Conservation (phyloP, 169 alveolate genomes). For the Cytauxzoon felis region DNA sequence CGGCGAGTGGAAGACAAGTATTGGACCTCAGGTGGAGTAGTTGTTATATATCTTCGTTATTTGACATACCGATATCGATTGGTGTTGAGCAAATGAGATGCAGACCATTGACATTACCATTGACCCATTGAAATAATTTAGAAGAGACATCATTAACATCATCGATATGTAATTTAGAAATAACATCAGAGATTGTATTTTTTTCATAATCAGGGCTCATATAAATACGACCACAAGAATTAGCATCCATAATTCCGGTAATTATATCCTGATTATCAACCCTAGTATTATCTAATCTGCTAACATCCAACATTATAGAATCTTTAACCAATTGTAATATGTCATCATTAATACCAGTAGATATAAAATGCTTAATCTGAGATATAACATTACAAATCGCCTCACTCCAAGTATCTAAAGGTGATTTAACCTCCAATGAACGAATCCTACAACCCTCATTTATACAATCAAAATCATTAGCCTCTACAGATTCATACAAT, state of each 20-base stretch:
- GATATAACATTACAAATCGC: constrained; percentile 39
- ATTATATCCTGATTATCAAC: constrained; percentile 49
- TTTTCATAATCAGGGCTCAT: constrained; percentile 58
- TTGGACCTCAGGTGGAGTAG: no score
- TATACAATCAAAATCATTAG: constrained; percentile 59
- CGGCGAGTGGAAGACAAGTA: no score
- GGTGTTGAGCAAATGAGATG: constrained; percentile 44
- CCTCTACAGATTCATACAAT: constrained; percentile 16
- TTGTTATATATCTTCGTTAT: no score
- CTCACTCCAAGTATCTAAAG: constrained; percentile 33
- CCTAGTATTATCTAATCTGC: constrained; percentile 7
- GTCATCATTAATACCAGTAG: constrained; percentile 25
- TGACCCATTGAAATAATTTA: constrained; percentile 18
- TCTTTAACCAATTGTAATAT: constrained; percentile 44
- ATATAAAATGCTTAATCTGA: constrained; percentile 19
- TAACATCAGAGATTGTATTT: constrained; percentile 43
- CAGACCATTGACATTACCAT: constrained; percentile 17
- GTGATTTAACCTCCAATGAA: constrained; percentile 45
- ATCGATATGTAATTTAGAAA: constrained; percentile 55
- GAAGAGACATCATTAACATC: constrained; percentile 58
- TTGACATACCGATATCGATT: no score
- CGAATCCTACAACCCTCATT: constrained; percentile 61
- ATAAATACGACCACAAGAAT: constrained; percentile 60
- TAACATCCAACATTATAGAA: constrained; percentile 32
- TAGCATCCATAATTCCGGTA: constrained; percentile 58